A percentile compares a stretch with the other conserved stretches of the same genome.
phyloP scores from a whole-genome alignment of 129 eudicot species.

The Saposhnikovia divaricata region DNA sequence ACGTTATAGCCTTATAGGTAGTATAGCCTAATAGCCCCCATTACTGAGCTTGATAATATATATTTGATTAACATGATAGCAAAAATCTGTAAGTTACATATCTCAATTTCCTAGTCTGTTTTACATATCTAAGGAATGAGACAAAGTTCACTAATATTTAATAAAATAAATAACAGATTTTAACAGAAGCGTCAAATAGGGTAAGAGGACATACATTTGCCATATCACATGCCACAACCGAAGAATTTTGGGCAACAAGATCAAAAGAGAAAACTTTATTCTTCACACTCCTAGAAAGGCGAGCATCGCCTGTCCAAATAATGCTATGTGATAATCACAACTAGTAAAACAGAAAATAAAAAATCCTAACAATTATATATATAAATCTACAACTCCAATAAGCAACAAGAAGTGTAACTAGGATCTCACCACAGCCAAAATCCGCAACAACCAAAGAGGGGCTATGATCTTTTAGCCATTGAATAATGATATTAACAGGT shows the following conservation, averaged over 20 bases:
- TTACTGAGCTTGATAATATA: neutral
- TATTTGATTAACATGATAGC: neutral
- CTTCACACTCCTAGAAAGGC: conserved; percentile 65
- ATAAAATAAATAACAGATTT: neutral
- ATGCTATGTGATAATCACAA: neutral
- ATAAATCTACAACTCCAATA: neutral
- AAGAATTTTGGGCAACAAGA: conserved; percentile 78
- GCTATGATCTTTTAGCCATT: conserved; percentile 72
- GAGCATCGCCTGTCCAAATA: conserved; percentile 73
- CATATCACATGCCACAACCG: conserved; percentile 95
- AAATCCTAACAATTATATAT: conserved; percentile 8
- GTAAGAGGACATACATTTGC: conserved; percentile 44
- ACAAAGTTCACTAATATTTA: neutral
- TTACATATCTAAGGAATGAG: neutral
- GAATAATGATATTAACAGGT: conserved; percentile 69
- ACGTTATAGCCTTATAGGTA: neutral
- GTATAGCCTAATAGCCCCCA: neutral
- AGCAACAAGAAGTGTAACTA: neutral
- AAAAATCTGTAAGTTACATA: neutral
- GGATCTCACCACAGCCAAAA: conserved; percentile 87
- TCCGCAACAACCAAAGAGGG: conserved; percentile 85
- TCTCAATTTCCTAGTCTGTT: neutral
- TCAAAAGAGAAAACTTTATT: conserved; percentile 87
- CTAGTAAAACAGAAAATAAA: neutral
- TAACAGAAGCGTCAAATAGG: neutral